Percentiles rank a stretch among this genome's conserved stretches.
Evolutionary conservation across 495 filamentous ascomycete species (phyloP).

Genomic region (Chaetomium fimeti): DNA sequence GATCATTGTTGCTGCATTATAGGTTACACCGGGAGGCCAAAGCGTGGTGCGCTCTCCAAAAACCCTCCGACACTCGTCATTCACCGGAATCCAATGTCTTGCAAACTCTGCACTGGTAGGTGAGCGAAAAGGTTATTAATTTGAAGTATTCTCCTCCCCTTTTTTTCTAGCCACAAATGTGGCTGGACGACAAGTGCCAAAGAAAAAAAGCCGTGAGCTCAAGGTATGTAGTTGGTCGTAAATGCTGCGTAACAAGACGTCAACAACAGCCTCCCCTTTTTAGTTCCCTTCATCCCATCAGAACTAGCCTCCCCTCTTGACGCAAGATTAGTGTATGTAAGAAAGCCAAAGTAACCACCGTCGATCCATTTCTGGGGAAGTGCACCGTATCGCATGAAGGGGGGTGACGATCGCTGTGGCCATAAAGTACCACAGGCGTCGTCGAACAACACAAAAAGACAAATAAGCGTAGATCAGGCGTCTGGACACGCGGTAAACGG

Average conservation of each 20-base stretch:
- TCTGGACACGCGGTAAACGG: slow-evolving; percentile 10
- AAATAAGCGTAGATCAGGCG: slow-evolving; percentile 1
- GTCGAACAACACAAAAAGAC: not conserved
- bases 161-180: not conserved
- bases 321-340: slow-evolving; percentile 11
- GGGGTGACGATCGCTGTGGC: not conserved
- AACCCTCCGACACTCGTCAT: no score
- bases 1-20: not conserved
- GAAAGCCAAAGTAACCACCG: not conserved
- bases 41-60: no score
- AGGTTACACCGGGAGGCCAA: not conserved
- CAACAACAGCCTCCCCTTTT: slow-evolving; percentile 6
- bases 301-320: not conserved
- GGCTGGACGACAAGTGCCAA: not conserved
- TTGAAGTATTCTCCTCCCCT: not conserved
- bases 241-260: slow-evolving; percentile 11
- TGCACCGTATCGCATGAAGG: not conserved
- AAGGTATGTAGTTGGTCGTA: slow-evolving; percentile 2
- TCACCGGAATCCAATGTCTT: no score
- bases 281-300: not conserved
- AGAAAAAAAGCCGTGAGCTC: slow-evolving; percentile 6
- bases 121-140: not conserved
- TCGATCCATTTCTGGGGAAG: not conserved
- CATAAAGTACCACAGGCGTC: not conserved
- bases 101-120: not conserved